Percentiles rank a stretch among this genome's conserved stretches.
These are phyloP conservation scores for Wickerhamiella kazuoi DNA, from an alignment of 805 yeast genomes.

Conservation along the genomic window DNA sequence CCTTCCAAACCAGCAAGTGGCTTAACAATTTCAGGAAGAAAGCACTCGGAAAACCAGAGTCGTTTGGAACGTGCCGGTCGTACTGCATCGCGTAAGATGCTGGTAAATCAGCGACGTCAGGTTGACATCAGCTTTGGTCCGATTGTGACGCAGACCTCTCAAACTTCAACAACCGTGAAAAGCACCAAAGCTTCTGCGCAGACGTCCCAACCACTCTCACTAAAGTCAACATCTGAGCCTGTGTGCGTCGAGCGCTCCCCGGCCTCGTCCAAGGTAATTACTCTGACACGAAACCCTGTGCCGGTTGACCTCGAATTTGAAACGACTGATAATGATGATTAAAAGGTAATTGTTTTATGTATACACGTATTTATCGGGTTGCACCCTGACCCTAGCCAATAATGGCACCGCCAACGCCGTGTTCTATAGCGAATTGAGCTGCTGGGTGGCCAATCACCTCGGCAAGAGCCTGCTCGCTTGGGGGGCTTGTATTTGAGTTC, in stretches of 20 bases:
- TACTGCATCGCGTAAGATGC: slow-evolving; percentile 1
- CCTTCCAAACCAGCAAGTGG: too few relatives aligned
- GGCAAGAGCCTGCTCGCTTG: slow-evolving; percentile 26
- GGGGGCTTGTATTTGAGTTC: slow-evolving; percentile 23
- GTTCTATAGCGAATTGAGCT: slow-evolving; percentile 31
- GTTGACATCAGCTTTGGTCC: slow-evolving; percentile 4
- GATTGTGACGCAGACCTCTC: background rate
- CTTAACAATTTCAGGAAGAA: too few relatives aligned
- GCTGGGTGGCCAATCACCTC: slow-evolving; percentile 46
- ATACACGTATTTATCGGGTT: background rate
- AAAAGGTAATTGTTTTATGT: background rate
- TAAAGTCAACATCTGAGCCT: background rate
- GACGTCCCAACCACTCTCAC: too few relatives aligned
- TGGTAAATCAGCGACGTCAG: slow-evolving; percentile 2
- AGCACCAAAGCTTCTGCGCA: background rate
- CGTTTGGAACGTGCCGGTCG: background rate
- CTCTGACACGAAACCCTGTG: slow-evolving; percentile 7
- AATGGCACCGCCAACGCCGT: slow-evolving; percentile 31
- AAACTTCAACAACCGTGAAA: background rate
- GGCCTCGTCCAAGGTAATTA: slow-evolving; percentile 3
- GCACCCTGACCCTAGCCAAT: background rate
- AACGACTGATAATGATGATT: slow-evolving; percentile 12
- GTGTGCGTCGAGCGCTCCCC: slow-evolving; percentile 8
- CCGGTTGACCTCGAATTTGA: slow-evolving; percentile 8
- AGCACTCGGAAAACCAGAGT: too few relatives aligned